phyloP scores from a whole-genome alignment of 257 asterid genomes.

The Solanum ahanhuiri region DNA sequence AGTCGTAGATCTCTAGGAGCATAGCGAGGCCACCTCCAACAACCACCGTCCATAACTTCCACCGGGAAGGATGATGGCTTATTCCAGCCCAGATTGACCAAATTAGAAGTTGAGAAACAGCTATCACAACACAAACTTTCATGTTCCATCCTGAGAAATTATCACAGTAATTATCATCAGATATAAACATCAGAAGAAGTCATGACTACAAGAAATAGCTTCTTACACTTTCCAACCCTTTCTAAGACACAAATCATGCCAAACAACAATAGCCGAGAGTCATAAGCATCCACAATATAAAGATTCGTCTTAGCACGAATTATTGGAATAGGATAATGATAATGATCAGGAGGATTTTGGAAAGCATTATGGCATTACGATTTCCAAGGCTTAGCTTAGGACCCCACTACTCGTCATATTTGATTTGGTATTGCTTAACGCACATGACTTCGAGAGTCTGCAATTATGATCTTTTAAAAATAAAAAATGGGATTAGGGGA shows the following conservation, averaged over 20 bases:
- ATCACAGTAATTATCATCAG: neutral
- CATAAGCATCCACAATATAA: neutral
- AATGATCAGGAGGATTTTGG: neutral
- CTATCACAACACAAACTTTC: constrained; percentile 58
- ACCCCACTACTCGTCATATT: neutral
- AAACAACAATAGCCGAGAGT: neutral
- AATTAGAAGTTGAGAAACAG: constrained; percentile 29
- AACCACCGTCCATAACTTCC: constrained; percentile 65
- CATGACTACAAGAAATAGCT: neutral
- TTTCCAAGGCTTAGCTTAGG: constrained; percentile 1
- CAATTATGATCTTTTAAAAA: neutral
- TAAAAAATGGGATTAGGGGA: neutral
- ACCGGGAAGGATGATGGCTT: constrained; percentile 53
- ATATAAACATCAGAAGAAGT: neutral
- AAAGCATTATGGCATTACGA: neutral
- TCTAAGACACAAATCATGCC: neutral
- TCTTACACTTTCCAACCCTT: neutral
- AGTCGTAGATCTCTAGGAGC: constrained; percentile 68
- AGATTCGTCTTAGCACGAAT: neutral
- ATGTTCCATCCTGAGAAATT: constrained; percentile 56
- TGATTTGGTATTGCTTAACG: neutral
- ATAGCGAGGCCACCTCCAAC: constrained; percentile 52
- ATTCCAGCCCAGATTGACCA: constrained; percentile 81
- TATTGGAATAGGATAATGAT: neutral
- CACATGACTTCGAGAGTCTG: neutral